Evolutionary conservation across 768 basidiomycete species (phyloP).

Genomic region (Lactarius tabidus): DNA sequence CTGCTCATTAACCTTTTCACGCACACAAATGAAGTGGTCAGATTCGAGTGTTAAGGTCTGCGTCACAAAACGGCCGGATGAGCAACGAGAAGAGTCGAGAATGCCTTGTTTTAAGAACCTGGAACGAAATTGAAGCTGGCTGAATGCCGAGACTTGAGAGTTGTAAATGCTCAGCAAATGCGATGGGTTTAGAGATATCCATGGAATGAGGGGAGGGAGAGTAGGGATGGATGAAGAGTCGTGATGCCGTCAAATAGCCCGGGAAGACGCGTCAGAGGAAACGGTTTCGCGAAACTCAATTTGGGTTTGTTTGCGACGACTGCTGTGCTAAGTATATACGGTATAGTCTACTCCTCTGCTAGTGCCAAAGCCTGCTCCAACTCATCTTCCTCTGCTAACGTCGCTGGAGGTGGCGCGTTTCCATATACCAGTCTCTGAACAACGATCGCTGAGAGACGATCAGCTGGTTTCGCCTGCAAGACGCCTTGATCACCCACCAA

Average conservation of each 20-base stretch:
- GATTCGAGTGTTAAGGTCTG: conserved; percentile 94
- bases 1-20: conserved; percentile 91
- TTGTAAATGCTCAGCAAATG: conserved; percentile 89
- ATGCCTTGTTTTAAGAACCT: conserved; percentile 49
- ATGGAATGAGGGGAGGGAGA: conserved; percentile 23
- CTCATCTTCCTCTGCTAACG: conserved; percentile 54
- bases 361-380: conserved; percentile 72
- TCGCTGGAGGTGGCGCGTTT: conserved; percentile 52
- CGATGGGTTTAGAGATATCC: conserved; percentile 64
- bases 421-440: conserved; percentile 74
- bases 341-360: conserved; percentile 45
- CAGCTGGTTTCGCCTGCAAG: conserved; percentile 15
- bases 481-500: conserved; percentile 45
- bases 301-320: conserved; percentile 25
- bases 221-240: conserved; percentile 17
- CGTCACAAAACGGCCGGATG: background rate
- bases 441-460: conserved; percentile 53
- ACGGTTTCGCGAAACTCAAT: conserved; percentile 6
- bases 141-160: conserved; percentile 95
- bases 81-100: conserved; percentile 5
- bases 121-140: conserved; percentile 95
- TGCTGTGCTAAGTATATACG: too few relatives aligned
- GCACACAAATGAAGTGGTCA: conserved; percentile 97
- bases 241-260: conserved; percentile 16
- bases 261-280: conserved; percentile 16